Evolutionary conservation across 768 basidiomycete species (phyloP).

Genomic region (Macrolepiota albuminosa): DNA sequence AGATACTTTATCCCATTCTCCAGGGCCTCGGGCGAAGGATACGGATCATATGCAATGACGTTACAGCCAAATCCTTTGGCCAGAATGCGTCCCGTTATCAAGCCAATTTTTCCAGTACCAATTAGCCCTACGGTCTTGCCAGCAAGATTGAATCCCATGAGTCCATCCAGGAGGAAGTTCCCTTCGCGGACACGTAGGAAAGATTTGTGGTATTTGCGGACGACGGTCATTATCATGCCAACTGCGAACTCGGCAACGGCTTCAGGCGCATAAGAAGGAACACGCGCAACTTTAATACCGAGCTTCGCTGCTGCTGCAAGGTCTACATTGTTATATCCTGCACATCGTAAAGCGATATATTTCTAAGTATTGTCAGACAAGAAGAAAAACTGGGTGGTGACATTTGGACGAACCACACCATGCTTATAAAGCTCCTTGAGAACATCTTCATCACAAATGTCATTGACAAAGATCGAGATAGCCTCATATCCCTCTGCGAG

Average conservation of each 20-base stretch:
- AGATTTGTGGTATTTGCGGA: slow-evolving; percentile 43
- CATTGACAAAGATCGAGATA: slow-evolving; percentile 41
- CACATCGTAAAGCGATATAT: slow-evolving; percentile 36
- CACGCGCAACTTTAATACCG: slow-evolving; percentile 34
- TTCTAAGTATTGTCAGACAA: slow-evolving; percentile 20
- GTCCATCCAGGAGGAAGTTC: slow-evolving; percentile 40
- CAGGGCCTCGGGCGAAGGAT: slow-evolving; percentile 26
- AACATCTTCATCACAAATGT: slow-evolving; percentile 31
- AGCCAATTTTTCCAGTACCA: slow-evolving; percentile 40
- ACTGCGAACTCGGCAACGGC: slow-evolving; percentile 41
- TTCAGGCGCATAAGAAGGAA: slow-evolving; percentile 40
- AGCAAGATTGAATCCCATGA: slow-evolving; percentile 35
- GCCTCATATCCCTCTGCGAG: slow-evolving; percentile 34
- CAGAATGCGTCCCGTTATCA: slow-evolving; percentile 37
- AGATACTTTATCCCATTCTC: slow-evolving; percentile 36
- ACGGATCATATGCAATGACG: slow-evolving; percentile 38
- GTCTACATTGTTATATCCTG: slow-evolving; percentile 41
- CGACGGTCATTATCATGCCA: slow-evolving; percentile 41
- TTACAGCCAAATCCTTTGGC: slow-evolving; percentile 33
- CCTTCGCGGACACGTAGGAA: slow-evolving; percentile 41
- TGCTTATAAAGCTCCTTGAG: slow-evolving; percentile 26
- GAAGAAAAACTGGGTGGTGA: background rate
- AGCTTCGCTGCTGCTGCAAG: slow-evolving; percentile 23
- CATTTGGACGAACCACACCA: slow-evolving; percentile 28
- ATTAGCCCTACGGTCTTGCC: slow-evolving; percentile 40